Conservation (phyloP, 805 yeast species). For the Candida broadrunensis region DNA sequence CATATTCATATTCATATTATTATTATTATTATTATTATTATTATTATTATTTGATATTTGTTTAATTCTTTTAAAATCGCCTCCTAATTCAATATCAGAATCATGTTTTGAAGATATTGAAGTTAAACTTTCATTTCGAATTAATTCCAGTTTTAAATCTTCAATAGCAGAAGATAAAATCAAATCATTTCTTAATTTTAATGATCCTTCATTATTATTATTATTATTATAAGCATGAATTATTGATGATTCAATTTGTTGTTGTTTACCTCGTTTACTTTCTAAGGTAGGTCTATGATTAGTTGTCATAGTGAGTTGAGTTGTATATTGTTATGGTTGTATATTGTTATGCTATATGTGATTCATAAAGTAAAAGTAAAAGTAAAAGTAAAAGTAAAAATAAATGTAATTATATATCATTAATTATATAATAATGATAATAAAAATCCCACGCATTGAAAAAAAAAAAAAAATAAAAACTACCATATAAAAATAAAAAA, state of each 20-base stretch:
- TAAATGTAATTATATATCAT: too few species aligned
- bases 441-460: too few species aligned
- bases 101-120: neutral
- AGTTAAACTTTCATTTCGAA: constrained; percentile 8
- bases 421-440: too few species aligned
- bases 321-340: too few species aligned
- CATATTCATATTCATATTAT: neutral
- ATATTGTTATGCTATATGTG: too few species aligned
- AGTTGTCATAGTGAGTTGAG: constrained; percentile 31
- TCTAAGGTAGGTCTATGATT: constrained; percentile 38
- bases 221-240: constrained; percentile 24
- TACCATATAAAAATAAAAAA: too few species aligned
- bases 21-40: neutral
- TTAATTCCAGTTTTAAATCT: constrained; percentile 18
- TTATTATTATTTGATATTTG: neutral
- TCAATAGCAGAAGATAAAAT: constrained; percentile 16
- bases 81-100: neutral
- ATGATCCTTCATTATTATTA: constrained; percentile 14
- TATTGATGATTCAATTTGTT: constrained; percentile 24
- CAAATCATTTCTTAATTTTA: constrained; percentile 26
- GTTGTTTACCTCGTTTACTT: constrained; percentile 29
- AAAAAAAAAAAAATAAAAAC: too few species aligned
- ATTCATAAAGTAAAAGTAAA: too few species aligned
- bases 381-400: too few species aligned
- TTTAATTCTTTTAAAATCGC: neutral